Conservation (phyloP, 1,284 basidiomycete genomes). For the Thecaphora frezii region DNA sequence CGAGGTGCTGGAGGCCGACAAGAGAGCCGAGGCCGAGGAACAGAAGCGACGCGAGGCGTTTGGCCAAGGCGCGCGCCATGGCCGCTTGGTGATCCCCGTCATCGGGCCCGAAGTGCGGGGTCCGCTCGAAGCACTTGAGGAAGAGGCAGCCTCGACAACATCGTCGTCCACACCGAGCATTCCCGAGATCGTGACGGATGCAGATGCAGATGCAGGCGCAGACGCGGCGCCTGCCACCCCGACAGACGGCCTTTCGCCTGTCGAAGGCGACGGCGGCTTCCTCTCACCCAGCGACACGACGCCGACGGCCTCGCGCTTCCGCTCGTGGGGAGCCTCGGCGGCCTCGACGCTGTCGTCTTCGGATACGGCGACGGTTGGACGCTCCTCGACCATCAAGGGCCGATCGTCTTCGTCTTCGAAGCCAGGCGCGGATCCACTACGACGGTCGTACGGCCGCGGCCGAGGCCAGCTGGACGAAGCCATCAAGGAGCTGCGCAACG, state of each 20-base stretch:
- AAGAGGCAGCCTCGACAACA: neutral
- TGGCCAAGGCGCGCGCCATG: conserved; percentile 9
- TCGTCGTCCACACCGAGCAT: neutral
- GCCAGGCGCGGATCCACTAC: conserved; percentile 9
- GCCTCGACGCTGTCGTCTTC: neutral
- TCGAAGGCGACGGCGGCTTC: conserved; percentile 5
- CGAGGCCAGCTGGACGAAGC: conserved; percentile 46
- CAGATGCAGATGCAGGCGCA: neutral
- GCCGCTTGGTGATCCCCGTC: conserved; percentile 10
- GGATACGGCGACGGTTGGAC: neutral
- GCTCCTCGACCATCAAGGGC: conserved; percentile 4
- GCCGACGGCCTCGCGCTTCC: conserved; percentile 35
- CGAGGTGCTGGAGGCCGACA: conserved; percentile 45
- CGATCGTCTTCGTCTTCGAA: neutral
- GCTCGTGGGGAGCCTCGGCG: conserved; percentile 17
- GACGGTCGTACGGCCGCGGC: conserved; percentile 17
- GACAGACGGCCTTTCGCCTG: conserved; percentile 2
- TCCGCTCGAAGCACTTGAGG: conserved; percentile 10
- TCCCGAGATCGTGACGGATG: too few relatives aligned
- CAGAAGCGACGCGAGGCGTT: conserved; percentile 25
- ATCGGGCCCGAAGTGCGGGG: conserved; percentile 42
- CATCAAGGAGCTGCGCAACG: conserved; percentile 43
- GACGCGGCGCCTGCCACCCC: neutral
- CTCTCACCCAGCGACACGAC: conserved; percentile 25
- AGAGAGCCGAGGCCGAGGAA: conserved; percentile 36